Conservation (phyloP, 768 basidiomycete genomes). For the Exsudoporus frostii region DNA sequence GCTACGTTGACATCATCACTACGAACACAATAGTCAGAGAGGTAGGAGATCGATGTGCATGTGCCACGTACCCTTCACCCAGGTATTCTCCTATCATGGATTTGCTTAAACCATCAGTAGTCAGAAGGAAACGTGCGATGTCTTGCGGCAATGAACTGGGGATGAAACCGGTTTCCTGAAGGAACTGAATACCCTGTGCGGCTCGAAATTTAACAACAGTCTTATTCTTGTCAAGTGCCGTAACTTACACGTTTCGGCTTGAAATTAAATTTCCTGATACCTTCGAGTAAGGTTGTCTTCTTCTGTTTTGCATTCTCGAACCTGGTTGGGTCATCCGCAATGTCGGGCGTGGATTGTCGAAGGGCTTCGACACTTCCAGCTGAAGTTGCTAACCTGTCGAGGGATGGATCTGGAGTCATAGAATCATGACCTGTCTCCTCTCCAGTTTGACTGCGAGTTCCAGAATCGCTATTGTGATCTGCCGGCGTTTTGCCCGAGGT, state of each 20-base stretch:
- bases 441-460: conserved; percentile 42
- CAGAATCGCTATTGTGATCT: conserved; percentile 36
- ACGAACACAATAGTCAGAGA: conserved; percentile 8
- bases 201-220: neutral
- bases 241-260: conserved; percentile 89
- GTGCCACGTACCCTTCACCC: conserved; percentile 79
- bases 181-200: conserved; percentile 79
- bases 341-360: conserved; percentile 72
- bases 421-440: conserved; percentile 56
- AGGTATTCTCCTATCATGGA: conserved; percentile 97
- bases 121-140: conserved; percentile 80
- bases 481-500: conserved; percentile 37
- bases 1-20: conserved; percentile 90
- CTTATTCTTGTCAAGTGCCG: neutral
- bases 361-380: conserved; percentile 51
- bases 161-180: conserved; percentile 88
- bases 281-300: conserved; percentile 92
- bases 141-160: conserved; percentile 65
- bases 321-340: conserved; percentile 82
- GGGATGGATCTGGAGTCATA: conserved; percentile 52
- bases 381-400: conserved; percentile 51
- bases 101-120: conserved; percentile 92
- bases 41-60: neutral
- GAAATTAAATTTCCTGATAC: conserved; percentile 96
- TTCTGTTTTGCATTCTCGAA: conserved; percentile 97